phyloP scores from a whole-genome alignment of 495 filamentous ascomycete species.

The Hypoxylon fuscum region DNA sequence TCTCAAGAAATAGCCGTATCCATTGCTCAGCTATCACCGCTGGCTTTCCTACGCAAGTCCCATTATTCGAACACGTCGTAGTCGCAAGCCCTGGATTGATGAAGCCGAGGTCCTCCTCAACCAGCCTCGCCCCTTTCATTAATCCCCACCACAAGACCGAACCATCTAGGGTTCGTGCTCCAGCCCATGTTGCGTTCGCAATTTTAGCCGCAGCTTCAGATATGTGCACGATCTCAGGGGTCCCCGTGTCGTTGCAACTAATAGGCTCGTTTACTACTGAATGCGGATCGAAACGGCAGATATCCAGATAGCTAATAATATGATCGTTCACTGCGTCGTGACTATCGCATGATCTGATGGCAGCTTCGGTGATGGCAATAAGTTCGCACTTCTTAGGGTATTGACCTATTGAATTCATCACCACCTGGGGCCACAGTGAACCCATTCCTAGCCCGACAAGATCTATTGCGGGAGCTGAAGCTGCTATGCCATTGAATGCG shows the following conservation, averaged over 20 bases:
- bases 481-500: slow-evolving; percentile 54
- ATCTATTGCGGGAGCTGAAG: slow-evolving; percentile 48
- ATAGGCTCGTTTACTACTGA: slow-evolving; percentile 40
- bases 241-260: slow-evolving; percentile 21
- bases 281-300: slow-evolving; percentile 49
- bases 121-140: slow-evolving; percentile 16
- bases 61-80: slow-evolving; percentile 23
- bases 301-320: slow-evolving; percentile 46
- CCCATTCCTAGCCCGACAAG: slow-evolving; percentile 28
- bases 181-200: slow-evolving; percentile 36
- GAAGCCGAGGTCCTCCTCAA: neutral
- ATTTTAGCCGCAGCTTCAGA: slow-evolving; percentile 28
- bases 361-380: slow-evolving; percentile 39
- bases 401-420: slow-evolving; percentile 40
- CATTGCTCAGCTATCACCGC: slow-evolving; percentile 12
- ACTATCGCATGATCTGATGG: slow-evolving; percentile 47
- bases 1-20: slow-evolving; percentile 33
- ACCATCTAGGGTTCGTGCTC: slow-evolving; percentile 19
- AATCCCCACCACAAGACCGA: slow-evolving; percentile 27
- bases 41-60: slow-evolving; percentile 29
- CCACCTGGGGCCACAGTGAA: slow-evolving; percentile 36
- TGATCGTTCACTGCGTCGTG: slow-evolving; percentile 51
- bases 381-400: slow-evolving; percentile 41
- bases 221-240: slow-evolving; percentile 11
- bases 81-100: slow-evolving; percentile 20